Base-by-base conservation (phyloP, 805 yeast species). In the Wickerhamiella brachini region DNA sequence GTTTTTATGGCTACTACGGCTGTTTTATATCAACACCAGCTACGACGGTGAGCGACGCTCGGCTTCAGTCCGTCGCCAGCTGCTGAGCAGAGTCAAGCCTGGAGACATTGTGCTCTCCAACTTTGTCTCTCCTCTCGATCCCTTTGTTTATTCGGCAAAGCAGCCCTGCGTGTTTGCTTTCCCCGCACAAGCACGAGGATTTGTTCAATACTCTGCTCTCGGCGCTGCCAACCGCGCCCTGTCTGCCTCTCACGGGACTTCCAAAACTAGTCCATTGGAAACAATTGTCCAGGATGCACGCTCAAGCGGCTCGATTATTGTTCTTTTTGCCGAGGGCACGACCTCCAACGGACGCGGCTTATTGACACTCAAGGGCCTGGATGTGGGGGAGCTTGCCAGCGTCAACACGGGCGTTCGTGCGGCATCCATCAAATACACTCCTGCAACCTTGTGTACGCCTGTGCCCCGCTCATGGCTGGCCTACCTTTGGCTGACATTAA, bases 341-440 rank as follows among this genome's bases (percentile, higher is more conserved):
- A 74, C 95, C 0, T 79, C 95, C 0, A 90, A 89, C 62, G 93
- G 94, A 48, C 80, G 80, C 54, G 80, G 88, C 0, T 62, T 89
- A 1, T 71, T 89, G 54, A 79, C 86, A 2, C 75, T 84, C 51
- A 68, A 69, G 37, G 47, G 53, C 4, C 52, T 61, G 3, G 56
- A 58, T 49, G 62, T 68, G 42, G 53, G 42, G 37, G 49, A 45
- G 20, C 46, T 55, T 31, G 51, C 53, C 34, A 50, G 41, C 2
- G 21, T 53, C 7, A 51, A 51, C 8, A 43, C 50, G 13, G 38
- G 57, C 23, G 51, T 49, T 9, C 47, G 62, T 3, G 62, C 69
- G 1, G 57, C 61, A 8, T 65, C 60, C 10, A 52, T 64, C 37
- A 62, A 58, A 51, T 68, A 69, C 53, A 54, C 62, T 2, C 72